Evolutionary conservation across 345 rosid species (phyloP), one percentile per base, ranked within the genome.

Genomic region (Melastoma malabathricum): DNA sequence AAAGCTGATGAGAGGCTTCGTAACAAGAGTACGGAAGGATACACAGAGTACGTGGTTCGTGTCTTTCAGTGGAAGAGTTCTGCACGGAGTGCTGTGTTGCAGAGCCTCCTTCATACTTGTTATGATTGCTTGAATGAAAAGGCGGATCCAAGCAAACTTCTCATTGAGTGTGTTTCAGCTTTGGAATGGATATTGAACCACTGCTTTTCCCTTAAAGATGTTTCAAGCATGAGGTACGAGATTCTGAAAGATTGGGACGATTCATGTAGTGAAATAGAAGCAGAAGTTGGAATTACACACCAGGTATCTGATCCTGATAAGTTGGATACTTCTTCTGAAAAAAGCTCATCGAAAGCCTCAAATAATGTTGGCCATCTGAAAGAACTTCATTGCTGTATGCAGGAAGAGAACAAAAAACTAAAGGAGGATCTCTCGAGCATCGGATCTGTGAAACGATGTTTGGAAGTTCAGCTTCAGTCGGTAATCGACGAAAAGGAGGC

Each of bases 161-260:
- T 75, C 13, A 55, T 74, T 64, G 96, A 82, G 63, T 60, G 84
- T 31, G 60, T 72, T 66, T 64, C 66, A 50, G 53, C 87, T 51
- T 58, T 92, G 67, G 93, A 82, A 54, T 92, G 98, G 96, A 77
- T 77, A 49, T 71, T 84, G 58, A 86, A 77, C 64, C 92, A 86
- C 38, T 86, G 98, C 55, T 86, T 86, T 62, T 84, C 98, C 54
- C 72, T 86, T 50, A 96, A 86, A 77, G 93, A 86, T 73, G 94
- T 84, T 78, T 75, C 96, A 55, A 80, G 83, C 85, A 90, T 80
- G 89, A 80, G 65, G 68, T 76, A 82, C 55, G 87, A 69, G 57
- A 66, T 82, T 20, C 74, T 72, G 72, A 84, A 79, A 70, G 75
- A 84, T 29, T 74, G 87, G 82, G 95, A 82, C 64, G 95, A 77